Base-by-base conservation (phyloP, 305 asterid genomes). In the Solanum hybrid region DNA sequence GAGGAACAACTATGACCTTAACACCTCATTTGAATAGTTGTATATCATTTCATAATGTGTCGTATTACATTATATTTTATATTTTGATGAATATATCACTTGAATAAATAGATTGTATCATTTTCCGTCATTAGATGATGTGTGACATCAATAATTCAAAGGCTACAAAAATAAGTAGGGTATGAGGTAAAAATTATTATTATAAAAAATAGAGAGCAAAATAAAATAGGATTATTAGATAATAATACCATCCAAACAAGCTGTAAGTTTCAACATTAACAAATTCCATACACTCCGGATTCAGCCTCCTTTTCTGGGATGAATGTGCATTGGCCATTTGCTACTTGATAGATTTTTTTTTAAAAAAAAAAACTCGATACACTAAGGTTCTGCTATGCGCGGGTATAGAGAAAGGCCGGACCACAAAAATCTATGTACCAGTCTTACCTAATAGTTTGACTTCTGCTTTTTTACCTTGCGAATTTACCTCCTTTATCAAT, bases 61-160 rank as follows among this genome's bases (percentile, higher is more conserved):
- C 0, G 0, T 68, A n/a, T 24, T 24, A 24, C 0, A 24, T 70
- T 70, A 0, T 26, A 11, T 70, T 70, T 70, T 5, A 70, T 1
- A 70, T 70, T 70, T 24, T 70, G 32, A 70, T 24, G 15, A 70
- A 70, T 24, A 2, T 70, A 24, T 5, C 68, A 51, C n/a, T 51
- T 51, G 68, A 51, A 51, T 17, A 51, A 2, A 70, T 70, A 12
- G 3, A 24, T 70, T 70, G 15, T 70, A 11, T 5, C 32, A 10
- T 24, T 24, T 70, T 70, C 0, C 4, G 1, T 11, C 0, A 12
- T 24, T 70, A 24, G 1, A 70, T 10, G 1, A 70, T 70, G 17
- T 68, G 14, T 11, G 15, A 5, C 7, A 1, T 70, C 8, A 26
- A 24, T 1, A 70, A 70, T 5, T 70, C 1, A 1, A 24, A 70